These are phyloP conservation scores for Fusarium tuaranense DNA, from an alignment of 2,329 filamentous ascomycete species.

Conservation along the genomic window DNA sequence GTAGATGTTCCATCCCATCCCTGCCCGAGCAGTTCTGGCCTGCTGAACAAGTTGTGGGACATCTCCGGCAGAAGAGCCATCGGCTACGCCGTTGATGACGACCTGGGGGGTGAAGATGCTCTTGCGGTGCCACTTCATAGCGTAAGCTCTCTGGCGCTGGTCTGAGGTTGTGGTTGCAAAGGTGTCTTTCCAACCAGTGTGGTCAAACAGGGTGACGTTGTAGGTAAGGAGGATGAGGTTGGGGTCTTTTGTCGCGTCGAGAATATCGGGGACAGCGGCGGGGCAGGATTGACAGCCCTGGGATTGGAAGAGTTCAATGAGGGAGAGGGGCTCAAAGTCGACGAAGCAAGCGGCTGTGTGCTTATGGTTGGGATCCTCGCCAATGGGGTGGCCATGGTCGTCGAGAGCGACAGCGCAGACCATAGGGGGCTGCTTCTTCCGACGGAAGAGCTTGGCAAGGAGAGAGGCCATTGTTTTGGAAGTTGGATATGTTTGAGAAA, in stretches of 20 bases:
- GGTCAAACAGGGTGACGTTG: slow-evolving; percentile 51
- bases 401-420: slow-evolving; percentile 48
- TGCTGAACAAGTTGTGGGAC: neutral
- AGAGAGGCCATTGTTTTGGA: slow-evolving; percentile 2
- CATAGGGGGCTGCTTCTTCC: slow-evolving; percentile 48
- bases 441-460: slow-evolving; percentile 44
- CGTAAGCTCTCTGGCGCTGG: slow-evolving; percentile 50
- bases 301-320: slow-evolving; percentile 51
- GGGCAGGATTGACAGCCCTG: slow-evolving; percentile 51
- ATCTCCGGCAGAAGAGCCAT: neutral
- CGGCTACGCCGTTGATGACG: slow-evolving; percentile 43
- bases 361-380: slow-evolving; percentile 45
- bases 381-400: slow-evolving; percentile 38
- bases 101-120: slow-evolving; percentile 49
- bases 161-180: slow-evolving; percentile 46
- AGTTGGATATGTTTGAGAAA: no score
- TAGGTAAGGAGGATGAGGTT: slow-evolving; percentile 50
- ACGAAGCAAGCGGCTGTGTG: slow-evolving; percentile 50
- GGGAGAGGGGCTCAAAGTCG: slow-evolving; percentile 47
- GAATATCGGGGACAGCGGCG: slow-evolving; percentile 47
- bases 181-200: slow-evolving; percentile 50
- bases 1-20: neutral
- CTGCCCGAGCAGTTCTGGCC: neutral
- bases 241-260: slow-evolving; percentile 42
- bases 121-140: slow-evolving; percentile 46